These are phyloP conservation scores for Citrus sp. DNA, from an alignment of 345 rosid genomes.

Conservation along the genomic window DNA sequence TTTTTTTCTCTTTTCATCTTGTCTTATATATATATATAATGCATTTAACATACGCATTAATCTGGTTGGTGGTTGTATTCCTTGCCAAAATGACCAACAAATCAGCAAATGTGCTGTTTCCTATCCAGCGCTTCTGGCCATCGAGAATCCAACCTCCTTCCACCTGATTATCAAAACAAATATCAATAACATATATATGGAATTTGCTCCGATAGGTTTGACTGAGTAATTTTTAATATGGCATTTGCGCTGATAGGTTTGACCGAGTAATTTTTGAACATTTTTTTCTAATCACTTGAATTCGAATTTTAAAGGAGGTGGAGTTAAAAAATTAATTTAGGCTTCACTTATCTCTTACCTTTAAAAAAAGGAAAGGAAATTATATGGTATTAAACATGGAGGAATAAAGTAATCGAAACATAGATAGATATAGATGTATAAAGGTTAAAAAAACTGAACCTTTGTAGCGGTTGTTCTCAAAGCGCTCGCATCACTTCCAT, in stretches of 20 bases:
- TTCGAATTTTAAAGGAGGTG: too few species aligned
- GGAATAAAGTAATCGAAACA: neutral
- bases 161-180: constrained; percentile 39
- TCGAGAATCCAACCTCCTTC: constrained; percentile 88
- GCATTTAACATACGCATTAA: constrained; percentile 61
- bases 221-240: too few species aligned
- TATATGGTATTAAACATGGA: constrained; percentile 6
- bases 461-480: constrained; percentile 76
- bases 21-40: neutral
- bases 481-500: constrained; percentile 95
- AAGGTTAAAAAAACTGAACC: constrained; percentile 38
- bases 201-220: too few species aligned
- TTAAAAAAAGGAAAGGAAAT: too few species aligned
- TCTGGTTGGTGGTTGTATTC: constrained; percentile 68
- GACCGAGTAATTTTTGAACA: too few species aligned
- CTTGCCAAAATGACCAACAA: constrained; percentile 73
- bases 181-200: neutral
- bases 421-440: neutral
- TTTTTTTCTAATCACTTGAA: too few species aligned
- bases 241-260: too few species aligned
- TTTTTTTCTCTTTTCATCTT: neutral
- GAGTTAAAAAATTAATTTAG: too few species aligned
- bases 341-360: too few species aligned
- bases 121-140: constrained; percentile 98
- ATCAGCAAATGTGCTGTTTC: constrained; percentile 96